Evolutionary conservation across 495 filamentous ascomycete genomes (phyloP).

Genomic region (Penicillium atrosanguineum): DNA sequence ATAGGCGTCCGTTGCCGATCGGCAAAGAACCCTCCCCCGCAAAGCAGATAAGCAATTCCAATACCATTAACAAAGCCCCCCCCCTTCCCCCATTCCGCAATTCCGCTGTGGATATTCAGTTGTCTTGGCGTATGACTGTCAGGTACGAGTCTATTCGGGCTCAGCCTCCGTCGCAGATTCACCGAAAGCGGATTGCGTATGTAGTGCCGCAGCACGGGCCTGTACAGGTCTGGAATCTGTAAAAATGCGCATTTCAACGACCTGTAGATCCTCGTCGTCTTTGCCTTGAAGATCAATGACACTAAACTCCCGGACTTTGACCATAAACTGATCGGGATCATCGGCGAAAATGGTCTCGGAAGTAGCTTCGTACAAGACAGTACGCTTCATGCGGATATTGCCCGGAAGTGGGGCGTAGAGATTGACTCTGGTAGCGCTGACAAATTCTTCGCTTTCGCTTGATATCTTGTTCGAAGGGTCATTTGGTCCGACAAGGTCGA

Average conservation of each 20-base stretch:
- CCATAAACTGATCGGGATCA: conserved; percentile 22
- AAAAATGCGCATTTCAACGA: conserved; percentile 25
- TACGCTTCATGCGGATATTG: conserved; percentile 13
- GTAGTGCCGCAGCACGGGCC: conserved; percentile 16
- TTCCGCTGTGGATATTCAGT: no score
- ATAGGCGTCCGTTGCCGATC: conserved; percentile 14
- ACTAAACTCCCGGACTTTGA: conserved; percentile 25
- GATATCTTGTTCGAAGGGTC: background rate
- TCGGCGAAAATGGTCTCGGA: conserved; percentile 17
- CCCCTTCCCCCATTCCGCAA: no score
- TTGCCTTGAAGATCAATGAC: conserved; percentile 18
- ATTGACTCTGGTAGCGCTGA: background rate
- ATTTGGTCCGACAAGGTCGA: conserved; percentile 8
- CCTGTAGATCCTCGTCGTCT: conserved; percentile 7
- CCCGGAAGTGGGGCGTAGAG: conserved; percentile 11
- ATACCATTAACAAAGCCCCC: no score
- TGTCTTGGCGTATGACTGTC: background rate
- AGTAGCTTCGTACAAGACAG: conserved; percentile 28
- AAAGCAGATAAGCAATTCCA: conserved; percentile 3
- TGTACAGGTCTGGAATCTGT: conserved; percentile 22
- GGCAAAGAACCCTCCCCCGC: conserved; percentile 2
- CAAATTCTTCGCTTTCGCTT: no score
- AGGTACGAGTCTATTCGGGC: background rate
- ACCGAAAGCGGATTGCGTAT: conserved; percentile 8
- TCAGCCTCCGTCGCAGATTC: conserved; percentile 3